A percentile compares a stretch with the other conserved stretches of the same genome.
Conservation (phyloP, 2,329 filamentous ascomycete genomes). For the Ceratocystis harringtonii region DNA sequence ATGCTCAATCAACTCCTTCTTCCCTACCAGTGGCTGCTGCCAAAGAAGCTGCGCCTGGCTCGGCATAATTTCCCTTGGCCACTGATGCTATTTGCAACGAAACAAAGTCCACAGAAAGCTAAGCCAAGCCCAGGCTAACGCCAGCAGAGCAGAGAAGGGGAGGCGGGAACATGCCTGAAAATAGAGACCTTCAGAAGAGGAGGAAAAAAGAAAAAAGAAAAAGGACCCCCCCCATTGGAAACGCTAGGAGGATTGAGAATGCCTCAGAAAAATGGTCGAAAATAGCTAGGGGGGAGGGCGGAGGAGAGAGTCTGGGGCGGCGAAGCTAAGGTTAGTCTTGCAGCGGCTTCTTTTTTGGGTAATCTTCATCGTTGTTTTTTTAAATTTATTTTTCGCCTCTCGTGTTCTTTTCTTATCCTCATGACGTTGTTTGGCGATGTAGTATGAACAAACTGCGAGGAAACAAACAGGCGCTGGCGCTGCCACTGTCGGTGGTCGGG, state of each 20-base stretch:
- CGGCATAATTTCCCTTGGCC: conserved; percentile 5
- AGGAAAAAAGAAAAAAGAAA: too few relatives aligned
- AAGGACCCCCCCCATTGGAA: neutral
- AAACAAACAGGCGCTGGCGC: neutral
- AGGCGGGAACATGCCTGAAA: conserved; percentile 1
- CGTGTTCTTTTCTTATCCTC: neutral
- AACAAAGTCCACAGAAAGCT: neutral
- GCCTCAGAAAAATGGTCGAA: neutral
- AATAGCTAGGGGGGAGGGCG: neutral
- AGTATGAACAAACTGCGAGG: neutral
- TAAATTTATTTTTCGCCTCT: neutral
- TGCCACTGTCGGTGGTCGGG: too few relatives aligned
- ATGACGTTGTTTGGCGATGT: neutral
- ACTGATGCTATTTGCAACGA: conserved; percentile 3
- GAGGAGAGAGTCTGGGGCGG: neutral
- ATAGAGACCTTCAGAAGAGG: neutral
- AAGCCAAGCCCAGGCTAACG: neutral
- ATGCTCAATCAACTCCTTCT: neutral
- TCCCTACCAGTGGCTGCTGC: neutral
- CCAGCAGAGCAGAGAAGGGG: neutral
- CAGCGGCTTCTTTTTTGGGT: neutral
- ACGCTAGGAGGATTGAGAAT: neutral
- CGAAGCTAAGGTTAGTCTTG: neutral
- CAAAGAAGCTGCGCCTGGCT: conserved; percentile 3
- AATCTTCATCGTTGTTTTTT: neutral